phyloP scores from a whole-genome alignment of 306 rosid genomes.

The Erythrophleum fordii region DNA sequence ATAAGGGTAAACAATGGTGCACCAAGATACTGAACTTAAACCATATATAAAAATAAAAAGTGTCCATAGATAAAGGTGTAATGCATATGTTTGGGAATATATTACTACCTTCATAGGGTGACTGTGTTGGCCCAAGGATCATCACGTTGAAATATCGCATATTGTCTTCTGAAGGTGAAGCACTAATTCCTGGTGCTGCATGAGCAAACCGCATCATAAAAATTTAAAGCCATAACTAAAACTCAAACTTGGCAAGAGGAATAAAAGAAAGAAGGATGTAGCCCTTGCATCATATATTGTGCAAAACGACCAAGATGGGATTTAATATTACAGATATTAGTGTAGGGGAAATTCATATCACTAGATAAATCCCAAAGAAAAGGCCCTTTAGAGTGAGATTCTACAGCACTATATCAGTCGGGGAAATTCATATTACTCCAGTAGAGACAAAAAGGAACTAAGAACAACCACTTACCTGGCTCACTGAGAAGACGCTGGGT shows the following conservation, averaged over 20 bases:
- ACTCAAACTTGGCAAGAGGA: background rate
- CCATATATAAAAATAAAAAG: background rate
- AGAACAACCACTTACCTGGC: conserved; percentile 62
- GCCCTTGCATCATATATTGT: conserved; percentile 1
- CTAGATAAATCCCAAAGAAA: background rate
- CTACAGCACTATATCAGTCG: background rate
- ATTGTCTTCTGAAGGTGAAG: conserved; percentile 94
- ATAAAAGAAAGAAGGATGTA: conserved; percentile 1
- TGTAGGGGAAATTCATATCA: background rate
- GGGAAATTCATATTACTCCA: background rate
- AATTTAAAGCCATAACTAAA: conserved; percentile 17
- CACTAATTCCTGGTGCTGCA: conserved; percentile 96
- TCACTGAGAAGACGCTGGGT: conserved; percentile 97
- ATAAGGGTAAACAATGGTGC: background rate
- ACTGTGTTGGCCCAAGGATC: conserved; percentile 96
- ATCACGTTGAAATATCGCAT: conserved; percentile 95
- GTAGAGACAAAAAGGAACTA: background rate
- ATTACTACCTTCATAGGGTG: conserved; percentile 91
- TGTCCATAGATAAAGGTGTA: background rate
- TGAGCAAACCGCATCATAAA: conserved; percentile 35
- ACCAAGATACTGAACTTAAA: background rate
- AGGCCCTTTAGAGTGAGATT: background rate
- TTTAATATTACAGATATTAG: background rate
- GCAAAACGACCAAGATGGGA: background rate
- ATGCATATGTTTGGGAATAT: background rate